Conservation (phyloP, 306 rosid species). For the Corylus avellana region DNA sequence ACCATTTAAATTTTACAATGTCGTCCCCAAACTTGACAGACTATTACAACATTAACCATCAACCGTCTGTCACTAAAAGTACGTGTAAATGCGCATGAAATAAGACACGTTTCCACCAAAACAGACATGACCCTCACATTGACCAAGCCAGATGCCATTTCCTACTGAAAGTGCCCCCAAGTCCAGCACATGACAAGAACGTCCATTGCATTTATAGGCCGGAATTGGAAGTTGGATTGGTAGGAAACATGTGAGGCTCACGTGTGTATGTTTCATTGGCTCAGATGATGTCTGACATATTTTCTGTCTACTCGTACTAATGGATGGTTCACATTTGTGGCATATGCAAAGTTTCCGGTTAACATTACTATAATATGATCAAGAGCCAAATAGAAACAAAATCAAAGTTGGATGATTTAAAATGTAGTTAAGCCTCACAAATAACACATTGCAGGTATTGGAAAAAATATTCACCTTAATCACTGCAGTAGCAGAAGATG, state of each 20-base stretch:
- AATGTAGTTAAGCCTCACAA: background rate
- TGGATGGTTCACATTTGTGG: background rate
- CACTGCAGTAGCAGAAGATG: constrained; percentile 89
- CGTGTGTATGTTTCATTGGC: background rate
- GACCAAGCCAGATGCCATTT: background rate
- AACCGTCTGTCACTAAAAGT: background rate
- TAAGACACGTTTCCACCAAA: background rate
- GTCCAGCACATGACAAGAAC: background rate
- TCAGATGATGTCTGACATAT: background rate
- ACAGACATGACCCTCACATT: background rate
- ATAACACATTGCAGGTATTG: background rate
- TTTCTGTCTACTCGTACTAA: background rate
- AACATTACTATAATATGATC: background rate
- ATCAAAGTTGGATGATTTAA: background rate
- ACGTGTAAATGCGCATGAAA: background rate
- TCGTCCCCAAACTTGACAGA: background rate
- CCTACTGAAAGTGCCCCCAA: background rate
- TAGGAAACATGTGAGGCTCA: background rate
- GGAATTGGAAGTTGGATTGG: background rate
- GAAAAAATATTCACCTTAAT: constrained; percentile 62
- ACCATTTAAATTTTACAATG: background rate
- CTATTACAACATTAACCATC: background rate
- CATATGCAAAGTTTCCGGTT: background rate
- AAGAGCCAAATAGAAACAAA: background rate
- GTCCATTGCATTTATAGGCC: background rate